phyloP scores from a whole-genome alignment of 192 early-diverging fungal species.

The Chytriomyces hyalinus region DNA sequence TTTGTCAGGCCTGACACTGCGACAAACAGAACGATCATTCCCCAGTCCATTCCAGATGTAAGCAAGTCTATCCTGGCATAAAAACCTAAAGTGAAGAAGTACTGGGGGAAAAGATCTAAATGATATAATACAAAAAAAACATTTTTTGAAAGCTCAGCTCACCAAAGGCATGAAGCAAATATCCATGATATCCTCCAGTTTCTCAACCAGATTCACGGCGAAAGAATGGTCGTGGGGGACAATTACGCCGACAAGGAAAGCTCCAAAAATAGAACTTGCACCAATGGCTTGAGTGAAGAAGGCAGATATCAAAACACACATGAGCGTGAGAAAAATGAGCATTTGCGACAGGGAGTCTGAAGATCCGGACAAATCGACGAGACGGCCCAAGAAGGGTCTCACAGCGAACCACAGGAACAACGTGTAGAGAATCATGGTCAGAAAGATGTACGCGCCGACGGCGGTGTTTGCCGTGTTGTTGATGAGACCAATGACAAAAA shows the following conservation, averaged over 20 bases:
- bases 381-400: conserved; percentile 62
- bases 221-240: no score
- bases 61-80: no score
- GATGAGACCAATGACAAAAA: conserved; percentile 82
- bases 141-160: no score
- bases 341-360: conserved; percentile 44
- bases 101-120: no score
- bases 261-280: conserved; percentile 93
- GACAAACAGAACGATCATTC: no score
- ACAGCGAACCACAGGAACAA: conserved; percentile 75
- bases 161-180: no score
- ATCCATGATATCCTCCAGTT: no score
- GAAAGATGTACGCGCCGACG: conserved; percentile 81
- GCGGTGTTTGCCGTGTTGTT: conserved; percentile 80
- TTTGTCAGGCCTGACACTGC: no score
- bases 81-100: no score
- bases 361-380: conserved; percentile 31
- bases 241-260: conserved; percentile 81
- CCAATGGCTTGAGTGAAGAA: conserved; percentile 84
- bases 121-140: no score
- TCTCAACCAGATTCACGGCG: no score
- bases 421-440: conserved; percentile 72
- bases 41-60: no score
- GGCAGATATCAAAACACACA: conserved; percentile 73
- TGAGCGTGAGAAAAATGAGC: conserved; percentile 75